phyloP scores from a whole-genome alignment of 805 yeast species.

The Scheffersomyces spartinae region DNA sequence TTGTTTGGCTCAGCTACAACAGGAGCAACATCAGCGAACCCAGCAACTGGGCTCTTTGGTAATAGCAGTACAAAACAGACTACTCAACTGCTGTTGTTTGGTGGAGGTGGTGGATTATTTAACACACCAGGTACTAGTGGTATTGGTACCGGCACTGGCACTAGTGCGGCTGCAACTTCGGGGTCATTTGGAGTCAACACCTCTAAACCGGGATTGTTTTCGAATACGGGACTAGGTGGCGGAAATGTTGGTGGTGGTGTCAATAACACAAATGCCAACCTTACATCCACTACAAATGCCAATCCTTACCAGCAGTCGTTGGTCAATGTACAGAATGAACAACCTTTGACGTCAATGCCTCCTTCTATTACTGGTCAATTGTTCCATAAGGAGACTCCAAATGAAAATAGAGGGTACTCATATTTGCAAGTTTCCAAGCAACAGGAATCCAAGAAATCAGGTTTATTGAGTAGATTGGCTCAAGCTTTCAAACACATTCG shows the following conservation, averaged over 20 bases:
- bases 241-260: constrained; percentile 3
- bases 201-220: background rate
- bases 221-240: background rate
- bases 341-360: constrained; percentile 15
- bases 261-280: constrained; percentile 4
- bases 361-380: constrained; percentile 19
- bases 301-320: constrained; percentile 1
- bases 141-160: no score
- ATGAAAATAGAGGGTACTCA: constrained; percentile 10
- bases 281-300: background rate
- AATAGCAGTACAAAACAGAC: constrained; percentile 1
- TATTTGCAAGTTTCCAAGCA: constrained; percentile 6
- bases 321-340: constrained; percentile 3
- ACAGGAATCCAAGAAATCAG: constrained; percentile 11
- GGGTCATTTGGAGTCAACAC: background rate
- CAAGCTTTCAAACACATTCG: constrained; percentile 22
- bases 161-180: background rate
- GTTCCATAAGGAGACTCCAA: constrained; percentile 7
- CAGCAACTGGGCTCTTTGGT: constrained; percentile 1
- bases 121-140: no score
- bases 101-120: constrained; percentile 4
- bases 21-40: no score
- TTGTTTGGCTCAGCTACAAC: no score
- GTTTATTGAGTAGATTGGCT: constrained; percentile 20
- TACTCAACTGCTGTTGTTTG: background rate